A percentile compares a stretch with the other conserved stretches of the same genome.
Conservation (phyloP, 495 filamentous ascomycete species). For the Cercophora scortea region DNA sequence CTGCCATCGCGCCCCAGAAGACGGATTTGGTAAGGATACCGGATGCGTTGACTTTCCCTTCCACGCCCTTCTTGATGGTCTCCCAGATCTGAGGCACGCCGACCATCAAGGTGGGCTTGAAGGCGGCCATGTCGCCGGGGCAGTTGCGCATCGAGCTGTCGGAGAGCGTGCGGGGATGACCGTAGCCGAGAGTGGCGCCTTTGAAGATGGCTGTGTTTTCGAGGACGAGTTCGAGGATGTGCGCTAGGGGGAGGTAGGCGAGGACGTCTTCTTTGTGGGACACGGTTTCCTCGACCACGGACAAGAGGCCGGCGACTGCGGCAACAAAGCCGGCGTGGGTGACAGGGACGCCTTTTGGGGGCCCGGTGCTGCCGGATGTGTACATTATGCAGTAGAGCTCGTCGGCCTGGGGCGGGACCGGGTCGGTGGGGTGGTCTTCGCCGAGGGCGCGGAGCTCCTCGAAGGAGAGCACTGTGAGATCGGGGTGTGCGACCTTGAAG, state of each 20-base stretch:
- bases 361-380: conserved; percentile 85
- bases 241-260: conserved; percentile 85
- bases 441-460: conserved; percentile 50
- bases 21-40: conserved; percentile 21
- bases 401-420: conserved; percentile 57
- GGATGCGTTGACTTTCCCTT: conserved; percentile 50
- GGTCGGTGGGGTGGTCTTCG: conserved; percentile 51
- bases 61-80: conserved; percentile 70
- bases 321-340: conserved; percentile 70
- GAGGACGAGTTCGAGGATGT: conserved; percentile 78
- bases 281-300: conserved; percentile 37
- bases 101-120: conserved; percentile 73
- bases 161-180: conserved; percentile 71
- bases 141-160: conserved; percentile 48
- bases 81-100: conserved; percentile 81
- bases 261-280: conserved; percentile 52
- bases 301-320: conserved; percentile 41
- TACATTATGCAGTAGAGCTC: conserved; percentile 90
- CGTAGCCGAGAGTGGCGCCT: conserved; percentile 76
- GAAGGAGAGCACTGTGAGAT: conserved; percentile 34
- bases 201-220: conserved; percentile 69
- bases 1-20: conserved; percentile 37
- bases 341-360: conserved; percentile 81
- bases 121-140: conserved; percentile 62
- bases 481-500: conserved; percentile 33